Evolutionary conservation across 352 stramenopile species (phyloP).

Genomic region (Halophytophthora batemanensis): DNA sequence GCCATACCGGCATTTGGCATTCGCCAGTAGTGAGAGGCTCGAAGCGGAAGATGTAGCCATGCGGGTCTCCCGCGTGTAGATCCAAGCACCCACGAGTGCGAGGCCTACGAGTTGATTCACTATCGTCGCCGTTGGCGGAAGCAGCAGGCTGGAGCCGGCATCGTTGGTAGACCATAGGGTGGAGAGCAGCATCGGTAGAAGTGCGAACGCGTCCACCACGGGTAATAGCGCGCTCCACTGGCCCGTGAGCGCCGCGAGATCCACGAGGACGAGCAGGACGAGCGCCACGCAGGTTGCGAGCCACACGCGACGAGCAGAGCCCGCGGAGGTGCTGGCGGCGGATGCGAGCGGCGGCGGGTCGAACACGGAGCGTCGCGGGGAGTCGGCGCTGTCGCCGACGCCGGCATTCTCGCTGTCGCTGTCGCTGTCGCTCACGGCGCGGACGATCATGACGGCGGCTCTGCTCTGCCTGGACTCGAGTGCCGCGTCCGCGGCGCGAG

Average conservation of each 20-base stretch:
- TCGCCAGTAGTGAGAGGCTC: slow-evolving; percentile 7
- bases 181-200: slow-evolving; percentile 24
- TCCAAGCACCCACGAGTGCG: slow-evolving; percentile 45
- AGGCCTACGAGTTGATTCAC: slow-evolving; percentile 53
- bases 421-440: slow-evolving; percentile 55
- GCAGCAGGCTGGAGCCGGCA: slow-evolving; percentile 6
- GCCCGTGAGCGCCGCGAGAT: slow-evolving; percentile 47
- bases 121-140: slow-evolving; percentile 22
- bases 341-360: slow-evolving; percentile 9
- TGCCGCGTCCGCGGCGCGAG: too few species aligned
- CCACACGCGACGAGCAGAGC: slow-evolving; percentile 38
- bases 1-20: slow-evolving; percentile 16
- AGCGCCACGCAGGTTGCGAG: slow-evolving; percentile 34
- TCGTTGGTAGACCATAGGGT: neutral
- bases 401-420: slow-evolving; percentile 30
- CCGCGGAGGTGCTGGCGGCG: neutral
- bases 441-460: slow-evolving; percentile 63
- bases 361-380: slow-evolving; percentile 17
- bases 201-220: slow-evolving; percentile 31
- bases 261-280: slow-evolving; percentile 54
- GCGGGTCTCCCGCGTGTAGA: slow-evolving; percentile 45
- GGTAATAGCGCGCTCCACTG: slow-evolving; percentile 9
- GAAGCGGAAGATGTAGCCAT: slow-evolving; percentile 9
- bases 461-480: too few species aligned
- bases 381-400: slow-evolving; percentile 4